phyloP scores from a whole-genome alignment of 1,284 basidiomycete species.

The Mrakiaceae sp. region DNA sequence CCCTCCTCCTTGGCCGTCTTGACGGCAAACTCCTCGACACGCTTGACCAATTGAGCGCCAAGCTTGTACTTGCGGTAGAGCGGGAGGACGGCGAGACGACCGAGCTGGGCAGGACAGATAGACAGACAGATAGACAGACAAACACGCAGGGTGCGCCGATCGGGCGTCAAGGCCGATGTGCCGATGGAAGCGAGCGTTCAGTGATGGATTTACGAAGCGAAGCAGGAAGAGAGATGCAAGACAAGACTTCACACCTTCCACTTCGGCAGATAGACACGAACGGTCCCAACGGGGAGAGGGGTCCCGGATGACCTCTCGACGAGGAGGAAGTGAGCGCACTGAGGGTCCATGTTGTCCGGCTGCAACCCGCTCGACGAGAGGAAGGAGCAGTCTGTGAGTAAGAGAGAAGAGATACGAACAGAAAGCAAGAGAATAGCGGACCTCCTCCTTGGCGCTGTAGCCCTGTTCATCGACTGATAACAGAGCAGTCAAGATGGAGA shows the following conservation, averaged over 20 bases:
- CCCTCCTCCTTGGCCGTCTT: slow-evolving; percentile 1
- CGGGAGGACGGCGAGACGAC: slow-evolving; percentile 9
- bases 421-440: not conserved
- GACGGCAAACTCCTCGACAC: slow-evolving; percentile 4
- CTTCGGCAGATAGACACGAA: not conserved
- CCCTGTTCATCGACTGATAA: no score
- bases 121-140: not conserved
- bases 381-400: not conserved
- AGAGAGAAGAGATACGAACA: not conserved
- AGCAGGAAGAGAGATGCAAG: not conserved
- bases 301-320: not conserved
- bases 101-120: not conserved
- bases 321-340: slow-evolving; percentile 11
- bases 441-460: no score
- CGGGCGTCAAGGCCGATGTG: not conserved
- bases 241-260: slow-evolving; percentile 2
- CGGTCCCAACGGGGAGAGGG: not conserved
- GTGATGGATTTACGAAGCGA: no score
- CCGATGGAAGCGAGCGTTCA: no score
- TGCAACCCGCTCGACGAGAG: not conserved
- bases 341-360: not conserved
- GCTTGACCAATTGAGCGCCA: slow-evolving; percentile 6
- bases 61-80: slow-evolving; percentile 4
- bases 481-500: no score
- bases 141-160: not conserved